Conservation (phyloP, 2,329 filamentous ascomycete species). For the Pestalotiopsis sp. region DNA sequence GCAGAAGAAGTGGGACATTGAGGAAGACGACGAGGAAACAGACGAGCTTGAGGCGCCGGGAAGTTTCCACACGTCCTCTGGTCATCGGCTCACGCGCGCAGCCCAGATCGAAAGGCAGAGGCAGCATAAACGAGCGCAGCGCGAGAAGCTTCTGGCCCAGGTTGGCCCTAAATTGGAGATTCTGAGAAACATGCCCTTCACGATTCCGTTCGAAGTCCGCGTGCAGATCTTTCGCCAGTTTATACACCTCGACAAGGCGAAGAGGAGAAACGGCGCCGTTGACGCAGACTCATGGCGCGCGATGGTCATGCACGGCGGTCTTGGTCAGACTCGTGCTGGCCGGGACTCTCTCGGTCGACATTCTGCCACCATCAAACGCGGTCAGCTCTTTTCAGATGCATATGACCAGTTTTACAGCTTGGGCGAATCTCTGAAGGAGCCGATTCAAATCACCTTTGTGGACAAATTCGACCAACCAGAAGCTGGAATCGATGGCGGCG, state of each 20-base stretch:
- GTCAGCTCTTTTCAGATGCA: conserved; percentile 83
- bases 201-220: conserved; percentile 88
- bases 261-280: conserved; percentile 67
- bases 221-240: conserved; percentile 95
- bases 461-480: conserved; percentile 86
- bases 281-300: conserved; percentile 79
- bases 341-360: conserved; percentile 58
- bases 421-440: conserved; percentile 85
- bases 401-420: conserved; percentile 81
- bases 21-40: conserved; percentile 57
- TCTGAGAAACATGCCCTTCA: conserved; percentile 93
- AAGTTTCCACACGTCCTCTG: conserved; percentile 44
- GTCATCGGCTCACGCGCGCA: conserved; percentile 64
- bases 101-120: conserved; percentile 66
- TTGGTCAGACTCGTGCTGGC: conserved; percentile 15
- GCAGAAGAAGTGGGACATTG: conserved; percentile 72
- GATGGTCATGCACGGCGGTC: conserved; percentile 50
- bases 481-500: conserved; percentile 94
- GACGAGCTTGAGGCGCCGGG: conserved; percentile 25
- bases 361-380: conserved; percentile 78
- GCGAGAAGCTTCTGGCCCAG: conserved; percentile 73
- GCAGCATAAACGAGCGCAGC: conserved; percentile 67
- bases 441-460: conserved; percentile 94
- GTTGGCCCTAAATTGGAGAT: conserved; percentile 89
- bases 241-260: conserved; percentile 79